Percentiles rank a stretch among this genome's conserved stretches.
Conservation (phyloP, 768 basidiomycete species). For the Amanita rimosa region DNA sequence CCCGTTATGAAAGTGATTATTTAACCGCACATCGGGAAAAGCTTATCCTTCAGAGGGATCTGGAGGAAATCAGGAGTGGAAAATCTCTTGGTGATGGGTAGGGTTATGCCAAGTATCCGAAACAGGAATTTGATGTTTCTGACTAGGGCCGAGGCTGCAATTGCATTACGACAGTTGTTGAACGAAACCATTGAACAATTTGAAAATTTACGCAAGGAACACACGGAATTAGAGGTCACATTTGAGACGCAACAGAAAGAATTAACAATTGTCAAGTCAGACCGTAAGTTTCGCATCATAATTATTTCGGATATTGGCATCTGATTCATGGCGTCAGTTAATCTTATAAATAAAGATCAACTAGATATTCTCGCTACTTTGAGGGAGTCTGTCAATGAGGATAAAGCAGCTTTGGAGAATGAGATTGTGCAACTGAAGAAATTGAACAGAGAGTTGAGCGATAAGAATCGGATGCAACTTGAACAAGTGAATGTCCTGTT, state of each 20-base stretch:
- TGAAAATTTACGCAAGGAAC: conserved; percentile 55
- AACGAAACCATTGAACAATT: conserved; percentile 82
- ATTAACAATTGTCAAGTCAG: conserved; percentile 75
- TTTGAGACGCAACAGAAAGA: conserved; percentile 53
- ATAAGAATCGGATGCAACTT: conserved; percentile 85
- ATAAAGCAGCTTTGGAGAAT: conserved; percentile 64
- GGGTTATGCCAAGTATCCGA: conserved; percentile 11
- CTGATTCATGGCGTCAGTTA: conserved; percentile 38
- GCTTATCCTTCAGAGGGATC: conserved; percentile 63
- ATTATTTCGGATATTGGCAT: neutral
- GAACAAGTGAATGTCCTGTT: conserved; percentile 81
- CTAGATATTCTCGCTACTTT: conserved; percentile 79
- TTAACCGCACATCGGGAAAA: conserved; percentile 76
- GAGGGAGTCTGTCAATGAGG: conserved; percentile 82
- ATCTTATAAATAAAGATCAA: conserved; percentile 88
- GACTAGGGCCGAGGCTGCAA: conserved; percentile 68
- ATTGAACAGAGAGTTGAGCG: conserved; percentile 58
- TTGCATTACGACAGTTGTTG: conserved; percentile 78
- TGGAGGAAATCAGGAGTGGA: conserved; percentile 88
- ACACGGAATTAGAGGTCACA: conserved; percentile 62
- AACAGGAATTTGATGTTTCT: neutral
- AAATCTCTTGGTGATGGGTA: conserved; percentile 77
- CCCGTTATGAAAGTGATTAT: conserved; percentile 82
- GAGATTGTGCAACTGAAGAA: conserved; percentile 55
- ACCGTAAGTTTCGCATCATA: conserved; percentile 41